Evolutionary conservation across 176 grass and related monocot species (phyloP), one percentile per base, ranked within the genome.

Genomic region (Phoenix roebelenii): DNA sequence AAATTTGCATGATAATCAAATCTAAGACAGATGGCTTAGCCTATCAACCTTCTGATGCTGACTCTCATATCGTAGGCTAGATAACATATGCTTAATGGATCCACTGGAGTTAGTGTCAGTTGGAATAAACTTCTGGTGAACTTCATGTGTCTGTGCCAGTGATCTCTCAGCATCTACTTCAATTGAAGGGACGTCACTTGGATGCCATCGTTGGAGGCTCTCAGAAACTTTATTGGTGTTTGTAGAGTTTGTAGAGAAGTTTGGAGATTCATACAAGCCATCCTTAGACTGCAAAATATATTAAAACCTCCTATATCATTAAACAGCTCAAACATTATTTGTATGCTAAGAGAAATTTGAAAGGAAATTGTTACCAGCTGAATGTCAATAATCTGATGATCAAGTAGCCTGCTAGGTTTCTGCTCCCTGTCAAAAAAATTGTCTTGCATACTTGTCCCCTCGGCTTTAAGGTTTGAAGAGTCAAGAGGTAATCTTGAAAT

Each of bases 31-130:
- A 70, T 70, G 61, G 56, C 22, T 59, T 67, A 72, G 52, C 44
- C 60, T 66, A 57, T 82, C 58, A 53, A 83, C 80, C 85, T 83
- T 84, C 19, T 74, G 69, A 58, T 77, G 80, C 65, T 83, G 80
- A 60, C 57, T 60, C 17, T 74, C 64, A 63, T 4, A 63, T 72
- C 53, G 35, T 15, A 71, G 15, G 18, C 51, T 39, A 22, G 76
- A 76, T 32, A 52, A 51, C 32, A 74, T 54, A 54, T 4, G 65
- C 19, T 50, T 66, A 18, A 5, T 63, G 2, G 28, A 48, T 23
- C 68, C 69, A 60, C 50, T 74, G 68, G 56, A 59, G 49, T 68
- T 68, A 56, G 54, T 63, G 58, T 79, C 56, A 64, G 22, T 61
- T 53, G 64, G 58, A 69, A 52, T 66, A 72, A 69, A 19, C 68